phyloP scores from a whole-genome alignment of 805 yeast species.

The Candida dendrica region DNA sequence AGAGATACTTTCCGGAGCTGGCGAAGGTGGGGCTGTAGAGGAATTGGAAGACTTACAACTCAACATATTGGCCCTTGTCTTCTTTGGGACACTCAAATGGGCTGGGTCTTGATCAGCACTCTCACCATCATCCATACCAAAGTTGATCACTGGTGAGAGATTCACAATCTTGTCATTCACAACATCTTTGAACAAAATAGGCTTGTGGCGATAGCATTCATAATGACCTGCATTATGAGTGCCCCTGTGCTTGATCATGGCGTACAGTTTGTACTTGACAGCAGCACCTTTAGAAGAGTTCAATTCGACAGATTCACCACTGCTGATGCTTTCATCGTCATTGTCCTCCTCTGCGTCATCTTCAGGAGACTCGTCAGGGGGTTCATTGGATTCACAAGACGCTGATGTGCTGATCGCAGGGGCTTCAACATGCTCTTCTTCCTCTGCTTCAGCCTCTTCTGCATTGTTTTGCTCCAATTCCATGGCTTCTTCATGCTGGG shows the following conservation, averaged over 20 bases:
- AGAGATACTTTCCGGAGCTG: too few species aligned
- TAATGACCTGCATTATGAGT: slow-evolving; percentile 87
- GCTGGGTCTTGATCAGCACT: slow-evolving; percentile 4
- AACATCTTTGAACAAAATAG: slow-evolving; percentile 34
- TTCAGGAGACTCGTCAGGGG: slow-evolving; percentile 11
- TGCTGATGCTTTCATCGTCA: neutral
- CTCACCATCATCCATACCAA: neutral
- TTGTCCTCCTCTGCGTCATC: slow-evolving; percentile 18
- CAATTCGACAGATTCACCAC: slow-evolving; percentile 7
- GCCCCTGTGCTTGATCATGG: slow-evolving; percentile 82
- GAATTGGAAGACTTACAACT: too few species aligned
- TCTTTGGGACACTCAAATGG: neutral
- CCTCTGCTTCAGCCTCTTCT: slow-evolving; percentile 14
- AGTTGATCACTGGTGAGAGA: slow-evolving; percentile 23
- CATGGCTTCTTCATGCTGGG: slow-evolving; percentile 10
- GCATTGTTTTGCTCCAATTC: slow-evolving; percentile 15
- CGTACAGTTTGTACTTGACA: slow-evolving; percentile 51
- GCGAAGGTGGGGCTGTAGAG: too few species aligned
- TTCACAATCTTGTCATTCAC: slow-evolving; percentile 20
- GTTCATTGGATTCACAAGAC: slow-evolving; percentile 4
- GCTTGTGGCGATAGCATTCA: slow-evolving; percentile 79
- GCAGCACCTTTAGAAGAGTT: slow-evolving; percentile 20
- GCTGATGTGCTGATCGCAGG: neutral
- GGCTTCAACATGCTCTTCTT: slow-evolving; percentile 3
- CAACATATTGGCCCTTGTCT: too few species aligned